Evolutionary conservation across 2,329 filamentous ascomycete species (phyloP), one percentile per base, ranked within the genome.

Genomic region (Mycosphaerella arachidis): DNA sequence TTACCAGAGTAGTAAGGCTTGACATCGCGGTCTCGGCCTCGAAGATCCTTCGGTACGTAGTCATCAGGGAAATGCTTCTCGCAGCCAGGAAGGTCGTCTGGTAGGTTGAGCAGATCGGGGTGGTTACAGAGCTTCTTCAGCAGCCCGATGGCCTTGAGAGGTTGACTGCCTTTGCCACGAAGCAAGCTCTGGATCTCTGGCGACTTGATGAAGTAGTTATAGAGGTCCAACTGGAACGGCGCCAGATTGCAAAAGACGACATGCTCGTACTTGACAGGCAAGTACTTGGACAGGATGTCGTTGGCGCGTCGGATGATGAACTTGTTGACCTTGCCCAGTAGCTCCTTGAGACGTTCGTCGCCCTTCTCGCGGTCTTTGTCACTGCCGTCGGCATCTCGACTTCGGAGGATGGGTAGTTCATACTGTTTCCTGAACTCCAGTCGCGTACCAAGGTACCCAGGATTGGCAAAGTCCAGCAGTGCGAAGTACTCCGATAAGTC

Each of bases 71-170:
- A 94, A 67, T 84, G 85, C 30, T 85, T 73, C 70, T 99, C 92
- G 60, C 89, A 92, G 4, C 94, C 94, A 0, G 93, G 92, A 31
- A 99, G 79, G 72, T 99, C 94, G 0, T 86, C 84, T 0, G 88
- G 80, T 1, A 97, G 81, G 62, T 92, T 90, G 35, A 99, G 84
- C 3, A 99, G 83, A 72, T 99, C 94, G 0, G 94, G 94, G 70
- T 99, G 94, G 68, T 99, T 99, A 80, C 95, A 99, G 13, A 99
- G 86, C 75, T 99, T 99, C 78, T 99, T 99, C 71, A 99, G 82
- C 67, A 99, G 87, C 50, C 91, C 92, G 74, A 99, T 99, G 7
- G 94, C 94, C 75, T 97, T 97, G 52, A 99, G 82, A 1, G 94
- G 94, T 70, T 97, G 48, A 24, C 57, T 59, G 31, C 57, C 57